phyloP scores from a whole-genome alignment of 2,329 filamentous ascomycete species.

The Xylariaceae sp. region DNA sequence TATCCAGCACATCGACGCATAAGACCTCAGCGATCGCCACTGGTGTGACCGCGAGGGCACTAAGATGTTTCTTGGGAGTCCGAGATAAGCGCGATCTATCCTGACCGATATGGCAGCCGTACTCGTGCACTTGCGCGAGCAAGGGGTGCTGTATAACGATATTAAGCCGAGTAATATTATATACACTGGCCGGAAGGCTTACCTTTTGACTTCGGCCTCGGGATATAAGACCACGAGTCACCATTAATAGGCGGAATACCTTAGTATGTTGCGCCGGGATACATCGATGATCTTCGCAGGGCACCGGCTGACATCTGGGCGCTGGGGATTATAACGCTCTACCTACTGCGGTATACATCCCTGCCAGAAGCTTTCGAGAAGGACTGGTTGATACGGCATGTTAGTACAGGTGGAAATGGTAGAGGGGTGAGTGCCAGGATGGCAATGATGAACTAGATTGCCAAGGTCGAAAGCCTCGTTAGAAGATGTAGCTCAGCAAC shows the following conservation, averaged over 20 bases:
- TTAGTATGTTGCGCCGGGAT: slow-evolving; percentile 2
- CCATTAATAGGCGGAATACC: neutral
- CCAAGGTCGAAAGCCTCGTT: too few relatives aligned
- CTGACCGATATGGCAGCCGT: slow-evolving; percentile 1
- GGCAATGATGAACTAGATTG: too few relatives aligned
- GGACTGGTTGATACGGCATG: neutral
- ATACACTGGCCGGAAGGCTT: slow-evolving; percentile 1
- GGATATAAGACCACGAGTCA: neutral
- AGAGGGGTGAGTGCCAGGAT: too few relatives aligned
- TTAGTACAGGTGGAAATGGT: too few relatives aligned
- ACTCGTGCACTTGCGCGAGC: neutral
- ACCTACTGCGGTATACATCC: neutral
- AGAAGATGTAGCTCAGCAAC: too few relatives aligned
- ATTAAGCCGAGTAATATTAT: slow-evolving; percentile 3
- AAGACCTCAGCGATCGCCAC: neutral
- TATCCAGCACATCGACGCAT: neutral
- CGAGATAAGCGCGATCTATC: neutral
- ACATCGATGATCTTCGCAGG: neutral
- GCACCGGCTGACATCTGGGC: slow-evolving; percentile 1
- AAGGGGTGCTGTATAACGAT: slow-evolving; percentile 2
- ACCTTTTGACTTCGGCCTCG: slow-evolving; percentile 3
- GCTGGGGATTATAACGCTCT: slow-evolving; percentile 1
- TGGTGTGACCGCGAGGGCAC: neutral
- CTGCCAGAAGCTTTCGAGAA: slow-evolving; percentile 1
- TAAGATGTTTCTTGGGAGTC: neutral